A percentile compares a stretch with the other conserved stretches of the same genome.
Evolutionary conservation across 2,329 filamentous ascomycete species (phyloP).

Genomic region (Colletotrichum musae): DNA sequence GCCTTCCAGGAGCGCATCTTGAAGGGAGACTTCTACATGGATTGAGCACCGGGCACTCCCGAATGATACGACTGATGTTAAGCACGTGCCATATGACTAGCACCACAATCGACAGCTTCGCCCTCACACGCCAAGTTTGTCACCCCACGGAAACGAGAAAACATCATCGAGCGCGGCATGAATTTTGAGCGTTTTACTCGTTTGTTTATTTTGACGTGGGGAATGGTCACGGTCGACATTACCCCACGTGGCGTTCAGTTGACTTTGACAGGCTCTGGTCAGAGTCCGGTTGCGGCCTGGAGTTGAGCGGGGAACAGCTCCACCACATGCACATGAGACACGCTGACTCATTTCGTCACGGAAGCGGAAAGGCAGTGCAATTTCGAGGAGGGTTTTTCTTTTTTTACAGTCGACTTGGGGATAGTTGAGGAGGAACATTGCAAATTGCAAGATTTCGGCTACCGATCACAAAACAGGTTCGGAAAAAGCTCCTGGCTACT

Average conservation of each 20-base stretch:
- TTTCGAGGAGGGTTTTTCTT: slow-evolving; percentile 29
- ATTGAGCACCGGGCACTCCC: slow-evolving; percentile 64
- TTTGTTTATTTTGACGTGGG: slow-evolving; percentile 23
- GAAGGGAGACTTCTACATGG: slow-evolving; percentile 99
- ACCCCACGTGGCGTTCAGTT: slow-evolving; percentile 34
- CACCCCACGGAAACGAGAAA: slow-evolving; percentile 22
- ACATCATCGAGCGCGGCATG: slow-evolving; percentile 33
- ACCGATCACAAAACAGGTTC: slow-evolving; percentile 18
- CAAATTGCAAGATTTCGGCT: slow-evolving; percentile 37
- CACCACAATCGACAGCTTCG: slow-evolving; percentile 1
- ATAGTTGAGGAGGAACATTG: slow-evolving; percentile 19
- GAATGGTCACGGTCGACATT: slow-evolving; percentile 13
- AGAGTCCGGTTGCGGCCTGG: slow-evolving; percentile 30
- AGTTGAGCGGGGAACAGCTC: slow-evolving; percentile 13
- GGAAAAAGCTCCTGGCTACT: slow-evolving; percentile 29
- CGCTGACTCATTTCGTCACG: slow-evolving; percentile 33
- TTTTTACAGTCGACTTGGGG: slow-evolving; percentile 14
- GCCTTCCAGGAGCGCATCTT: slow-evolving; percentile 97
- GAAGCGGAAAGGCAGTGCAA: slow-evolving; percentile 34
- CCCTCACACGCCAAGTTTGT: background rate
- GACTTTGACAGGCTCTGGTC: slow-evolving; percentile 3
- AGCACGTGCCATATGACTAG: slow-evolving; percentile 7
- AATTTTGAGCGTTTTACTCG: slow-evolving; percentile 9
- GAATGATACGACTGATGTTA: slow-evolving; percentile 8
- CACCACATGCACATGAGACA: slow-evolving; percentile 33